Evolutionary conservation across 441 rosid genomes (phyloP).

Genomic region (Flueggea neowawraea): DNA sequence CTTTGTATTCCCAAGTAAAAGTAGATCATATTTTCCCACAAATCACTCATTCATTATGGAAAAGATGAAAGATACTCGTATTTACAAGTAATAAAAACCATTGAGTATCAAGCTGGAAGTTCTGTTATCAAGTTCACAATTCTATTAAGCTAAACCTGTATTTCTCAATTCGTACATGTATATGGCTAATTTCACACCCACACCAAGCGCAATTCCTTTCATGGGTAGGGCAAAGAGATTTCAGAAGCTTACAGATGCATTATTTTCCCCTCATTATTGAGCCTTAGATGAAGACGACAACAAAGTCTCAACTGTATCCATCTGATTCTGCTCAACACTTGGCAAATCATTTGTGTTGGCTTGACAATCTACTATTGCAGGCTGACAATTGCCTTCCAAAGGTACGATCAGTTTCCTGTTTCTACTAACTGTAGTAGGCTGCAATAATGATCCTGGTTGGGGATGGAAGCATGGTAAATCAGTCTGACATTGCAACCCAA

Average conservation of each 20-base stretch:
- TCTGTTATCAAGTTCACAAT: not conserved
- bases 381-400: conserved; percentile 31
- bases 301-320: conserved; percentile 18
- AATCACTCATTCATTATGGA: too few species aligned
- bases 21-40: too few species aligned
- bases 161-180: not conserved
- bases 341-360: conserved; percentile 13
- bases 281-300: conserved; percentile 24
- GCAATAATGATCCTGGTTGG: conserved; percentile 18
- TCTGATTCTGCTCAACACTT: conserved; percentile 12
- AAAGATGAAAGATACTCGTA: not conserved
- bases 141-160: not conserved
- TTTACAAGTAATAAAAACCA: conserved; percentile 2
- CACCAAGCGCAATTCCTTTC: too few species aligned
- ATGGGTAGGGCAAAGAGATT: not conserved
- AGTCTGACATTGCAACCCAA: conserved; percentile 15
- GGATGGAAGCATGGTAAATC: conserved; percentile 32
- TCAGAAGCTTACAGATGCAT: conserved; percentile 13
- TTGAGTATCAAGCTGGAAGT: not conserved
- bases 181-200: not conserved
- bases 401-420: conserved; percentile 21
- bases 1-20: too few species aligned
- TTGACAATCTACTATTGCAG: conserved; percentile 25
- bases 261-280: conserved; percentile 3
- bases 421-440: conserved; percentile 16